Conservation (phyloP, 176 grass and related monocot genomes). For the Cenchrus americanus region DNA sequence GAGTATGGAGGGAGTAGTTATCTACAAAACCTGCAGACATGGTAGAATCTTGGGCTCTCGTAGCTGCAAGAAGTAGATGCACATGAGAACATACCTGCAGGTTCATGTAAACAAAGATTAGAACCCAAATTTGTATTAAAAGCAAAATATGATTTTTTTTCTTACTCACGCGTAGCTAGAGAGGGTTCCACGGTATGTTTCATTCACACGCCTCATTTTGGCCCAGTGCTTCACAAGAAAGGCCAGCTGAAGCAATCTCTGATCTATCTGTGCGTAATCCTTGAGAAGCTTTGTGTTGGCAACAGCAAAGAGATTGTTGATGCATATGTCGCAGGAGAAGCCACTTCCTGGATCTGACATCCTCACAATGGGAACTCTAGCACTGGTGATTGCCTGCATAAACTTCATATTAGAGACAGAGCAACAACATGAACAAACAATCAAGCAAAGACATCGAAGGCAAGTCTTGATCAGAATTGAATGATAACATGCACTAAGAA, state of each 20-base stretch:
- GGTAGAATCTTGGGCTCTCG: slow-evolving; percentile 64
- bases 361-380: slow-evolving; percentile 66
- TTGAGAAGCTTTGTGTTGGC: slow-evolving; percentile 73
- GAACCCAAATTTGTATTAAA: not conserved
- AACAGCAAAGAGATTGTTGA: slow-evolving; percentile 70
- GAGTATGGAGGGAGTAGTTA: too few species aligned
- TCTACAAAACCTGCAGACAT: slow-evolving; percentile 61
- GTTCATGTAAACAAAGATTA: slow-evolving; percentile 30
- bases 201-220: slow-evolving; percentile 56
- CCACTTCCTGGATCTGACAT: slow-evolving; percentile 52
- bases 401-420: not conserved
- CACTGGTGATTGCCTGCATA: slow-evolving; percentile 54
- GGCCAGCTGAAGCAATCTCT: slow-evolving; percentile 57
- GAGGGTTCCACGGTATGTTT: slow-evolving; percentile 65
- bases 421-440: not conserved
- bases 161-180: slow-evolving; percentile 69
- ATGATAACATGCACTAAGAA: not conserved
- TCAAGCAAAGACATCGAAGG: not conserved
- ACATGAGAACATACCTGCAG: slow-evolving; percentile 74
- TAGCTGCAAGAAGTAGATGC: slow-evolving; percentile 72
- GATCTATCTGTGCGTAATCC: slow-evolving; percentile 67
- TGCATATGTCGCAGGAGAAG: slow-evolving; percentile 66
- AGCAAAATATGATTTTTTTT: not conserved
- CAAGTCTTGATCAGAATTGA: not conserved
- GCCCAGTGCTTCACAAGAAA: slow-evolving; percentile 83